Evolutionary conservation across 148 eudicot species (phyloP), one percentile per base, ranked within the genome.

Genomic region (Spergularia marina): DNA sequence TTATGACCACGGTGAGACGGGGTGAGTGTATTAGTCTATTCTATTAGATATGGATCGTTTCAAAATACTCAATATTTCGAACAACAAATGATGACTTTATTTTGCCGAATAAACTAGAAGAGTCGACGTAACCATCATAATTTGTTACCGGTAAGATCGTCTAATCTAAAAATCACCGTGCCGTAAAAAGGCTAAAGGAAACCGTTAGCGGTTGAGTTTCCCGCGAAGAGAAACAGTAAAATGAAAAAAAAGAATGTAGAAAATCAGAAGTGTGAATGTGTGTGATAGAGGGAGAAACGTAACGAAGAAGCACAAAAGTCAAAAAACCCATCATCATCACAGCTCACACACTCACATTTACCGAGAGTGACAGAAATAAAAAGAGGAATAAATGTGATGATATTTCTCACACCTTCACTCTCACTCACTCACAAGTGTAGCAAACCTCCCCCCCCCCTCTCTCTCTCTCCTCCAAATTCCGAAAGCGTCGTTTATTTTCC

Each of bases 301-400:
- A 53, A 11, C 44, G 15, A 53, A 66, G 44, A 66, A 66, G 70
- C 14, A 20, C 25, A 66, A 66, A 66, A 66, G 70, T 66, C 53
- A 66, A 66, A n/a, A 44, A n/a, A 34, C 15, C 4, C 51, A 40
- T n/a, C 2, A 66, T 53, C 49, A n/a, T 67, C 15, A 51, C 71
- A 68, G 36, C 71, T 68, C 71, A 68, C 56, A 12, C 36, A 12
- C 36, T 68, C 71, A 51, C 56, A 9, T 20, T 10, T 6, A 44
- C 51, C 49, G 21, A 63, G 34, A 63, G 21, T 1, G 16, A 34
- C 14, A 10, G 36, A 11, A 36, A 34, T 15, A 40, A 16, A 65
- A 65, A 15, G 4, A 9, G 72, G 25, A 10, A n/a, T n/a, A 67
- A 18, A 67, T 44, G 54, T 67, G 70, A 54, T 41, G 3, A n/a